Conservation (phyloP, 148 eudicot genomes). For the Fallopia convolvulus region DNA sequence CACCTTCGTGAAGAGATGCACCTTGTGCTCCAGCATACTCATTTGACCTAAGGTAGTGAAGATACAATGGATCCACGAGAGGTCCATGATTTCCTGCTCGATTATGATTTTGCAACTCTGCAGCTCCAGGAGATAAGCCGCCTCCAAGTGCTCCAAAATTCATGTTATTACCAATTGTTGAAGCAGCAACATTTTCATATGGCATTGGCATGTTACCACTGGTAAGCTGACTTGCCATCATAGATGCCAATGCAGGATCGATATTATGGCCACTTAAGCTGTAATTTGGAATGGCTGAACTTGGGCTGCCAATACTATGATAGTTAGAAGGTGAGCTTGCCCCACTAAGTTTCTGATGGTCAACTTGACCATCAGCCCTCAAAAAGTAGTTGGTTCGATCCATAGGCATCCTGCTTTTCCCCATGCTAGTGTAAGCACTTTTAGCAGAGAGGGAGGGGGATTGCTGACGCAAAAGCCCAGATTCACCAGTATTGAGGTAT, state of each 20-base stretch:
- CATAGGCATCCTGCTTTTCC: constrained; percentile 25
- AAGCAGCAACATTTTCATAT: constrained; percentile 53
- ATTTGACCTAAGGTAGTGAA: constrained; percentile 54
- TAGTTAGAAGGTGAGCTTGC: constrained; percentile 52
- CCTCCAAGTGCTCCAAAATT: constrained; percentile 48
- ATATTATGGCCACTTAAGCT: constrained; percentile 47
- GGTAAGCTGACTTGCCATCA: constrained; percentile 51
- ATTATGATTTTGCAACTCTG: constrained; percentile 45
- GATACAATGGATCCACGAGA: constrained; percentile 51
- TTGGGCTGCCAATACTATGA: constrained; percentile 58
- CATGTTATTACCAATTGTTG: constrained; percentile 49
- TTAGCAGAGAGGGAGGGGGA: constrained; percentile 34
- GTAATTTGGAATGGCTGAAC: constrained; percentile 57
- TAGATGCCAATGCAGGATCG: constrained; percentile 59
- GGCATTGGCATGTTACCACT: constrained; percentile 46
- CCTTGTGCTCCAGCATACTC: constrained; percentile 56
- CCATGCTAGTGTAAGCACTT: constrained; percentile 35
- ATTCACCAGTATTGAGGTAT: constrained; percentile 24
- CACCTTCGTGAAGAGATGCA: constrained; percentile 56
- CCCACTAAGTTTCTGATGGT: constrained; percentile 40
- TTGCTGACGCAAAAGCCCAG: constrained; percentile 25
- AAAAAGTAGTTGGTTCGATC: constrained; percentile 33
- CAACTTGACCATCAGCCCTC: constrained; percentile 37
- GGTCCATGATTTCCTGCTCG: constrained; percentile 48
- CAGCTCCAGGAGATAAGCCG: constrained; percentile 46